Conservation (phyloP, 306 rosid genomes). For the Lotus japonicus region DNA sequence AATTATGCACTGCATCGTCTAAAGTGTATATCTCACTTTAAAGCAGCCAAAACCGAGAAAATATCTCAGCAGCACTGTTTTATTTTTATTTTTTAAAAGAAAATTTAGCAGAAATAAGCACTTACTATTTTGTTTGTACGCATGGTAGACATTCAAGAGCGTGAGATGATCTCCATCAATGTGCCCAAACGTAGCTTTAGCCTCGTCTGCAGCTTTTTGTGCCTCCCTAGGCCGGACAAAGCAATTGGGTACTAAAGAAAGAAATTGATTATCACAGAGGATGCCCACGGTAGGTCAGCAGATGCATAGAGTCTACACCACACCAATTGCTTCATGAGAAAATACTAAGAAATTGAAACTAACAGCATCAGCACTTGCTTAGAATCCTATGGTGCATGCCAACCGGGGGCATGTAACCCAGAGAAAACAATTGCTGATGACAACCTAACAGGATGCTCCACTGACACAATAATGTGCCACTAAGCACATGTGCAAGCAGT, state of each 20-base stretch:
- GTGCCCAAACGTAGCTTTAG: conserved; percentile 92
- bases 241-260: conserved; percentile 99
- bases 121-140: conserved; percentile 93
- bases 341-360: conserved; percentile 97
- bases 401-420: conserved; percentile 87
- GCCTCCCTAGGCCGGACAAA: conserved; percentile 99
- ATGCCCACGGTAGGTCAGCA: conserved; percentile 97
- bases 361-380: conserved; percentile 86
- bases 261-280: conserved; percentile 98
- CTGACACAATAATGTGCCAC: conserved; percentile 40
- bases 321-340: conserved; percentile 97
- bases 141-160: conserved; percentile 82
- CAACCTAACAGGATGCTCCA: conserved; percentile 67
- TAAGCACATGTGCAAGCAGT: conserved; percentile 30
- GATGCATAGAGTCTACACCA: conserved; percentile 97
- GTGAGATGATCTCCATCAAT: conserved; percentile 94
- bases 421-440: conserved; percentile 89
- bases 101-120: neutral
- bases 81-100: neutral
- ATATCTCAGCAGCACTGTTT: neutral
- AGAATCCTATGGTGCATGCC: conserved; percentile 83
- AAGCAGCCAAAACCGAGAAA: neutral
- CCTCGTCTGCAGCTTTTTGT: conserved; percentile 96
- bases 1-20: too few relatives aligned
- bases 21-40: too few relatives aligned